Percentiles rank a stretch among this genome's conserved stretches.
Conservation (phyloP, 306 rosid species). For the Sphenostylis stenocarpa region DNA sequence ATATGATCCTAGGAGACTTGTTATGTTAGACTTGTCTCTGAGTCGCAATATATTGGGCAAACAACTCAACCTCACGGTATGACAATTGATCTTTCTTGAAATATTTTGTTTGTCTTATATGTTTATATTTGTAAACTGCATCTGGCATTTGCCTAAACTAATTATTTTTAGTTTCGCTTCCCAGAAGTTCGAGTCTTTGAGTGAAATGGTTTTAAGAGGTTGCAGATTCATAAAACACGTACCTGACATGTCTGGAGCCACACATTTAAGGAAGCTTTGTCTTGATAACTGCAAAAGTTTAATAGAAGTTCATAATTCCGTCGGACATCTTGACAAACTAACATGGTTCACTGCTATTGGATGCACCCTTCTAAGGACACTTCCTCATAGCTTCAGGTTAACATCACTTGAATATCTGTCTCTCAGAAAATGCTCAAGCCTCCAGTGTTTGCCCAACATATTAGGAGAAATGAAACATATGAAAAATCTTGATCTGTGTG, state of each 20-base stretch:
- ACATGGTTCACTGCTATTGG: not conserved
- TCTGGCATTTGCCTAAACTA: not conserved
- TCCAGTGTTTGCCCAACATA: not conserved
- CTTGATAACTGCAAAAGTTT: slow-evolving; percentile 21
- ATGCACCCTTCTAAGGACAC: slow-evolving; percentile 8
- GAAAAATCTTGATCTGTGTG: not conserved
- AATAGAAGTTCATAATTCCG: slow-evolving; percentile 11
- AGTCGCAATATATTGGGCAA: not conserved
- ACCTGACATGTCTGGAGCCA: slow-evolving; percentile 26
- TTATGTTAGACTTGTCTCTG: slow-evolving; percentile 4
- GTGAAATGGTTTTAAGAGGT: not conserved
- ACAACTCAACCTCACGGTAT: slow-evolving; percentile 2
- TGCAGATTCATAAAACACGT: not conserved
- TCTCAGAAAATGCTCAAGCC: not conserved
- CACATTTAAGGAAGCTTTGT: not conserved
- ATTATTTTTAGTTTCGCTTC: not conserved
- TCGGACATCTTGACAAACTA: slow-evolving; percentile 16
- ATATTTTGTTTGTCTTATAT: not conserved
- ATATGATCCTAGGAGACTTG: slow-evolving; percentile 4
- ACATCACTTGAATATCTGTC: not conserved
- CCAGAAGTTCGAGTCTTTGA: slow-evolving; percentile 13
- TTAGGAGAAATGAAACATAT: not conserved
- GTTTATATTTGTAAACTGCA: not conserved
- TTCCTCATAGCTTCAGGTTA: not conserved
- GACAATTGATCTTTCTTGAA: not conserved